Evolutionary conservation across 345 rosid species (phyloP).

Genomic region (Pistacia atlantica): DNA sequence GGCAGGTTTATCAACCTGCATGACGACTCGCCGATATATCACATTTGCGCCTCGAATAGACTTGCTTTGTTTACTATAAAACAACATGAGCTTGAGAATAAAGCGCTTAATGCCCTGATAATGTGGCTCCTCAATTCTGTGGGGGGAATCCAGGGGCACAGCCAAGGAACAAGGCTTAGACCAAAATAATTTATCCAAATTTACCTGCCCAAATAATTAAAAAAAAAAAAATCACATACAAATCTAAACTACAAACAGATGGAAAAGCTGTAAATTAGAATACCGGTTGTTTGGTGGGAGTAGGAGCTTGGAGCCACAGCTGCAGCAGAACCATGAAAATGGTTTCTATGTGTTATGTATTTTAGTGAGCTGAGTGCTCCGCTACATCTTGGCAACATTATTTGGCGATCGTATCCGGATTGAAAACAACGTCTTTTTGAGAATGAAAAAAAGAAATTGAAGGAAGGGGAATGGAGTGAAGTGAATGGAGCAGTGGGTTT

Average conservation of each 20-base stretch:
- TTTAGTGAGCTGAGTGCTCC: no score
- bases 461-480: neutral
- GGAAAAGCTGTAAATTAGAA: neutral
- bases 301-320: slow-evolving; percentile 35
- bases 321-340: slow-evolving; percentile 32
- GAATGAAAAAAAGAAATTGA: no score
- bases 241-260: neutral
- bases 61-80: slow-evolving; percentile 90
- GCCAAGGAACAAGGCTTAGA: slow-evolving; percentile 90
- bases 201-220: slow-evolving; percentile 45
- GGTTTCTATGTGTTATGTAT: no score
- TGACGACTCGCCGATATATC: slow-evolving; percentile 57
- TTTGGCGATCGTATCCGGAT: slow-evolving; percentile 62
- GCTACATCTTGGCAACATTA: slow-evolving; percentile 20
- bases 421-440: no score
- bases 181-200: slow-evolving; percentile 77
- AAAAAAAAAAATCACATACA: neutral
- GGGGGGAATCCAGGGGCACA: slow-evolving; percentile 64
- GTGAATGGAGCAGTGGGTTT: neutral
- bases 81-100: slow-evolving; percentile 65
- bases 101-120: slow-evolving; percentile 62
- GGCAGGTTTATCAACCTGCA: slow-evolving; percentile 77
- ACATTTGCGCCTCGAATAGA: slow-evolving; percentile 86
- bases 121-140: slow-evolving; percentile 74
- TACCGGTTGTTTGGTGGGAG: slow-evolving; percentile 44